phyloP scores from a whole-genome alignment of 768 basidiomycete species.

The Termitomyces sp. region DNA sequence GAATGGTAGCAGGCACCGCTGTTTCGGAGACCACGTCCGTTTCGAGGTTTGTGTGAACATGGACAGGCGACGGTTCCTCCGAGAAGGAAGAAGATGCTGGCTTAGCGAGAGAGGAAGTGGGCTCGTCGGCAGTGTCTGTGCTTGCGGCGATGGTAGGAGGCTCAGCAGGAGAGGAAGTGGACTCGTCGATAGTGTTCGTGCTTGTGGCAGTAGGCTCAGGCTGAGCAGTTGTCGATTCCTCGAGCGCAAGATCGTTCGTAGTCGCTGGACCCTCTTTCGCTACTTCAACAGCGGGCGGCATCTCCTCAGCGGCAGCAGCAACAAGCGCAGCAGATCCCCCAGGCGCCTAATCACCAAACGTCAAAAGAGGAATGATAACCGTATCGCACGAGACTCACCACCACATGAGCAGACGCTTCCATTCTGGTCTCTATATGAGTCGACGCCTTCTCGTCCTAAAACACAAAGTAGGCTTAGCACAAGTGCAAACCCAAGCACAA shows the following conservation, averaged over 20 bases:
- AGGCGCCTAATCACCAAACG: neutral
- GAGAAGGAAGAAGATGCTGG: neutral
- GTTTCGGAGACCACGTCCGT: neutral
- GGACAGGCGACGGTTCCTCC: neutral
- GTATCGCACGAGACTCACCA: slow-evolving; percentile 3
- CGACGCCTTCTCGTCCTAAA: slow-evolving; percentile 6
- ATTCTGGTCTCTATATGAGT: neutral
- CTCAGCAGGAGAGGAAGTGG: neutral
- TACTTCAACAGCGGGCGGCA: neutral
- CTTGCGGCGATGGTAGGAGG: too few species aligned
- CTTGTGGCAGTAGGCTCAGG: neutral
- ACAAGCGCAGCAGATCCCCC: neutral
- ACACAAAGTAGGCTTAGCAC: neutral
- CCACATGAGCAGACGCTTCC: neutral
- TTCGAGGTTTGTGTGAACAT: neutral
- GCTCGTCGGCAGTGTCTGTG: neutral
- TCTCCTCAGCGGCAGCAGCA: neutral
- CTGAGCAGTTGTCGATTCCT: neutral
- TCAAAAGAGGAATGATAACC: neutral
- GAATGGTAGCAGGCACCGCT: neutral
- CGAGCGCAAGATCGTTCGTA: neutral
- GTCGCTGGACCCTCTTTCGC: neutral
- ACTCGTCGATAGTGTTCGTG: neutral
- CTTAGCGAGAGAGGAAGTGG: neutral
- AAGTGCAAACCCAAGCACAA: too few species aligned